Percentiles rank a stretch among this genome's conserved stretches.
Evolutionary conservation across 768 basidiomycete genomes (phyloP).

Genomic region (Gloeostereum incarnatum): DNA sequence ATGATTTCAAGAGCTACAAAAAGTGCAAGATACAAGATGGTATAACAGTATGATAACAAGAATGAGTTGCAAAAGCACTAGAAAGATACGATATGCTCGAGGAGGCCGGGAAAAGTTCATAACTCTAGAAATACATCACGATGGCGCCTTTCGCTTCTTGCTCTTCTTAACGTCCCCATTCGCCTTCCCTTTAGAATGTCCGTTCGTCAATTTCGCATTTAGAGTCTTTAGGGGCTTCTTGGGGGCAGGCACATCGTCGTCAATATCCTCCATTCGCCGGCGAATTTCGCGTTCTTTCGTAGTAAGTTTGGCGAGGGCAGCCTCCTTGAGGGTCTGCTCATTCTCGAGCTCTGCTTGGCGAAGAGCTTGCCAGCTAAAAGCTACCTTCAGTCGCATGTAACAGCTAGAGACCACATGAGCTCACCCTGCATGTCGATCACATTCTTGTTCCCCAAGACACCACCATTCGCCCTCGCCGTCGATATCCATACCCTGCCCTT

Average conservation of each 20-base stretch:
- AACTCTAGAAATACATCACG: conserved; percentile 16
- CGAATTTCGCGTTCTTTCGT: conserved; percentile 72
- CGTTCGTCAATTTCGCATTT: conserved; percentile 35
- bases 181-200: conserved; percentile 30
- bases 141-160: conserved; percentile 43
- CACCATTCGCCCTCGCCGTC: conserved; percentile 56
- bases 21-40: conserved; percentile 9
- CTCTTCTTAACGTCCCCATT: conserved; percentile 42
- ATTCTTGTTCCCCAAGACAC: conserved; percentile 68
- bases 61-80: no score
- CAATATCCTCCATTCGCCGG: conserved; percentile 64
- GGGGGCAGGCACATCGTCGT: not conserved
- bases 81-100: no score
- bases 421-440: conserved; percentile 74
- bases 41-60: conserved; percentile 19
- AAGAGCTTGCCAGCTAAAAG: conserved; percentile 66
- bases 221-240: not conserved
- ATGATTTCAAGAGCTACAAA: not conserved
- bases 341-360: conserved; percentile 63
- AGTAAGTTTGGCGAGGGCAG: conserved; percentile 55
- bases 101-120: no score
- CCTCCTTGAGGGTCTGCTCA: conserved; percentile 71
- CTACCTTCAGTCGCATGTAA: conserved; percentile 4
- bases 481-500: conserved; percentile 29
- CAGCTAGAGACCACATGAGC: conserved; percentile 11